Evolutionary conservation across 768 basidiomycete species (phyloP), one percentile per base, ranked within the genome.

Genomic region (Termitomyces sp.): DNA sequence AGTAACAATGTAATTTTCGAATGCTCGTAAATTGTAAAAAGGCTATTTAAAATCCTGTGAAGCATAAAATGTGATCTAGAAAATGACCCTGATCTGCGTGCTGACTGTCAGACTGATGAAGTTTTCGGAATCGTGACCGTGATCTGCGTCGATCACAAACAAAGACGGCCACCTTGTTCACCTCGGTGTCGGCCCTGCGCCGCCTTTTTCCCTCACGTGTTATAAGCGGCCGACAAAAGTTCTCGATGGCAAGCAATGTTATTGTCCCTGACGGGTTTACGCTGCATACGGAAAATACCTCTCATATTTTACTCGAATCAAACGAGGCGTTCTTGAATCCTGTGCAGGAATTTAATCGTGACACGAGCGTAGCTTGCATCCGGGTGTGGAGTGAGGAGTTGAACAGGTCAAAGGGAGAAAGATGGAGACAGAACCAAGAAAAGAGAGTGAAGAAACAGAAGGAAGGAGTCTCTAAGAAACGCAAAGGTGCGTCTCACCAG

Each of bases 281-380:
- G 12, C 75, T 94, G 58, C 88, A 93, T 72, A 86, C 85, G 9
- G 91, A 94, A 73, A 92, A 91, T 69, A 85, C 81, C 3, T 83
- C 90, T 0, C 84, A 83, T 66, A 90, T 98, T 67, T 79, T 97
- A 55, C 76, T 94, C 24, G 84, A 87, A 5, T 78, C 81, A 8
- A 90, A 92, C 61, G 88, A 90, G 57, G 92, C 95, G 2, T 99
- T 99, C 71, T 74, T 98, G 59, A 99, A 99, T 68, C 96, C 97
- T 6, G 88, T 98, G 13, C 97, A 99, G 68, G 93, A 99, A 71
- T 99, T 97, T 78, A 99, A 99, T 73, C 81, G 97, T 39, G 97
- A 99, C 72, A 71, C 92, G 46, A 94, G 91, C 61, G 86, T 98
- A 43, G 92, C 94, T 22, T 90, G 89, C 62, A 98, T 99, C 56